Percentiles rank a stretch among this genome's conserved stretches.
These are phyloP conservation scores for Microthlaspi erraticum DNA, from an alignment of 345 rosid genomes.

Conservation along the genomic window DNA sequence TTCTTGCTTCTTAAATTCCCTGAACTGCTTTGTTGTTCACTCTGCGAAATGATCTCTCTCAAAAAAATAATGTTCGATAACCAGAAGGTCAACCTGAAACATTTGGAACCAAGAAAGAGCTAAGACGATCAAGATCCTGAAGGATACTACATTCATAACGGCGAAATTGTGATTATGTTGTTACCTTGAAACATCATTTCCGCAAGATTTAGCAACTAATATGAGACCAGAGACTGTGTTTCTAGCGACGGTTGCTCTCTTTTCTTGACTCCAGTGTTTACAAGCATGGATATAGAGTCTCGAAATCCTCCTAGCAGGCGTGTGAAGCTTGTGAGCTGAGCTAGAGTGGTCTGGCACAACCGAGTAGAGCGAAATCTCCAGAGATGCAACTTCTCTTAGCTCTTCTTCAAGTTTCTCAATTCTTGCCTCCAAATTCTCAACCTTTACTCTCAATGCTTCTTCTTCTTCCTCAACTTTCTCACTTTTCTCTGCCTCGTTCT, in stretches of 20 bases:
- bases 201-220: conserved; percentile 81
- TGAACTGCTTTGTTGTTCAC: too few relatives aligned
- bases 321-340: conserved; percentile 91
- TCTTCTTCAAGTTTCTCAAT: conserved; percentile 90
- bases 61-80: conserved; percentile 80
- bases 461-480: conserved; percentile 43
- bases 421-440: conserved; percentile 68
- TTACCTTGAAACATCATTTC: conserved; percentile 91
- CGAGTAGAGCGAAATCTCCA: conserved; percentile 88
- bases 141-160: background rate
- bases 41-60: conserved; percentile 73
- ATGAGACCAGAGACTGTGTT: conserved; percentile 81
- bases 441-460: conserved; percentile 56
- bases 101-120: conserved; percentile 21
- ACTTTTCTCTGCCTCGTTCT: conserved; percentile 54
- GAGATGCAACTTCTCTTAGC: conserved; percentile 94
- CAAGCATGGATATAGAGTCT: conserved; percentile 88
- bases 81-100: conserved; percentile 89
- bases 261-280: conserved; percentile 76
- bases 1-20: too few relatives aligned
- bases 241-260: conserved; percentile 69
- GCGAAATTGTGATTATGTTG: background rate
- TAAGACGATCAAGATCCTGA: conserved; percentile 8
- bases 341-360: conserved; percentile 92
- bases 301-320: conserved; percentile 87